Evolutionary conservation across 164 flowering plant genomes (phyloP), one percentile per base, ranked within the genome.

Genomic region (Berberis thunbergii): DNA sequence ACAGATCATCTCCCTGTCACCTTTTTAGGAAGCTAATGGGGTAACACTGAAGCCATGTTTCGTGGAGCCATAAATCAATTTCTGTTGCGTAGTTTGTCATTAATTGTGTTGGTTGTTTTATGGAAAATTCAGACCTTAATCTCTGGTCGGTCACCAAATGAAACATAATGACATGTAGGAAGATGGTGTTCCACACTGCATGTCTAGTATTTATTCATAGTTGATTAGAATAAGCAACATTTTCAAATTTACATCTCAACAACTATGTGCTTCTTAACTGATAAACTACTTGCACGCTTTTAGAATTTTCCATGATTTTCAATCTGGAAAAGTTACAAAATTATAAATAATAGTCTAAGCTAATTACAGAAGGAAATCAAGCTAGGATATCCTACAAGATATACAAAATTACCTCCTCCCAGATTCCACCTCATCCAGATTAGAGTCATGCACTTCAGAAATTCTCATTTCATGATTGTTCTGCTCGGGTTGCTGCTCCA

Each of bases 341-440:
- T 48, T 11, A 48, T 48, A 2, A 48, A 67, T n/a, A 62, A 0
- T 41, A 45, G 48, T 4, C 42, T 43, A 49, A 38, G 7, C 26
- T 57, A 61, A 48, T 54, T 42, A 11, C 43, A 52, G 26, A 13
- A 44, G 49, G 52, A 49, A 2, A 12, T 13, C 43, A 44, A 65
- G 26, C 54, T n/a, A 38, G 49, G 56, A 55, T 38, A 40, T 48
- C 13, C 43, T 53, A 59, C 61, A 69, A 52, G 41, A 60, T 39
- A 43, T 45, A 57, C 62, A 56, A 13, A 7, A 43, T 75, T 69
- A 74, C 71, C 62, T 70, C 67, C 73, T 68, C 56, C 82, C 83
- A 41, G 71, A 61, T 67, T 80, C 84, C 74, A 74, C 43, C 3
- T 65, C 69, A 56, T 79, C 78, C 46, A 76, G 59, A 59, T 64